Evolutionary conservation across 225 moss, liverwort and hornwort species (phyloP).

Genomic region (Takakia lepidozioides): DNA sequence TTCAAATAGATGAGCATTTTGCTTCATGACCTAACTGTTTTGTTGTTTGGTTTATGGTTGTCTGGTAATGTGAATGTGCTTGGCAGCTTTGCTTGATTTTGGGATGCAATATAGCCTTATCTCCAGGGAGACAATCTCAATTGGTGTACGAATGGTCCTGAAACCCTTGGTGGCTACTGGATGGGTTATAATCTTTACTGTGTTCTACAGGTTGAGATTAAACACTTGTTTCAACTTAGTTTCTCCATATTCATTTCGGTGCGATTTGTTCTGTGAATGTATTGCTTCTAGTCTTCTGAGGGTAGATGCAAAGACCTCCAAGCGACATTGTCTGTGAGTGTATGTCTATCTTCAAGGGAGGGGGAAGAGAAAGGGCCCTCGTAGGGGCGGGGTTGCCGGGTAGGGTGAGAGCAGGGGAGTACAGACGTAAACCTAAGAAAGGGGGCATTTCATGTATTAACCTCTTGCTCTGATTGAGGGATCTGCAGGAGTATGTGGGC

Average conservation of each 20-base stretch:
- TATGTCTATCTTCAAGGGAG: no score
- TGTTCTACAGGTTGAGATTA: slow-evolving; percentile 73
- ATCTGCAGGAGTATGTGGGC: slow-evolving; percentile 71
- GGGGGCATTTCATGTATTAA: no score
- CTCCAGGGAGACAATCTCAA: slow-evolving; percentile 64
- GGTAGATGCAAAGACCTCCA: no score
- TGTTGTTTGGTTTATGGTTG: slow-evolving; percentile 1
- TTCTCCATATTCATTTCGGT: no score
- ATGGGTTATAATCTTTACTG: slow-evolving; percentile 68
- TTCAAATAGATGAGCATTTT: background rate
- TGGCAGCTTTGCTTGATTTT: slow-evolving; percentile 77
- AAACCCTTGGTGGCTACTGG: slow-evolving; percentile 60
- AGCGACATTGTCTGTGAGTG: no score
- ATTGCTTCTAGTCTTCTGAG: no score
- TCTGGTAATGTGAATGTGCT: background rate
- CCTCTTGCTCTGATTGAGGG: background rate
- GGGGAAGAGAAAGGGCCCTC: no score
- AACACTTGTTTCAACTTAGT: no score
- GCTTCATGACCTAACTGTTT: background rate
- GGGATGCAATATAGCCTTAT: slow-evolving; percentile 71
- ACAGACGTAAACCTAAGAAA: no score
- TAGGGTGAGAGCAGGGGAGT: no score
- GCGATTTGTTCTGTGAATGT: no score
- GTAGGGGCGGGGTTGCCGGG: no score
- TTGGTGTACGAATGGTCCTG: slow-evolving; percentile 77